Base-by-base conservation (phyloP, 768 basidiomycete genomes). In the Tylopilus sp. region DNA sequence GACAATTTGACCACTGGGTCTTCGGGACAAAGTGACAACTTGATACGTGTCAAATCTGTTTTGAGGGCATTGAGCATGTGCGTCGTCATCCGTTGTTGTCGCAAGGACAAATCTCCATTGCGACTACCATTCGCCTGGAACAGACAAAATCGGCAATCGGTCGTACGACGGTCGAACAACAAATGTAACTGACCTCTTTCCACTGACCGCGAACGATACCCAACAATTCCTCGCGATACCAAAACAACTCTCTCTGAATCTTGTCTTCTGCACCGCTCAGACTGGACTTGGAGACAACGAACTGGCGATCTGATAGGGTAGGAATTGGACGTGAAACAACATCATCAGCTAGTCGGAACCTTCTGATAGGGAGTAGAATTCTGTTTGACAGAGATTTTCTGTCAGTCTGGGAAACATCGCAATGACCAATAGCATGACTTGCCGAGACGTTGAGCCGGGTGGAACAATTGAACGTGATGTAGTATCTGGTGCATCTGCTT, bases 201-300 rank as follows among this genome's bases (percentile, higher is more conserved):
- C 97, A 99, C 17, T 73, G 75, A 10, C 86, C 86, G 12, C 71
- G 73, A 13, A 98, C 65, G 44, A 72, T 69, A 41, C 80, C 80
- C 60, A 98, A 79, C 10, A 99, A 71, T 56, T 86, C 83, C 67
- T 99, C 95, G 31, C 95, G 78, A 66, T 97, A 95, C 97, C 97
- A 99, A 73, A 98, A 99, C 15, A 95, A 65, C 63, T 93, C 89
- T 35, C 83, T 77, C 64, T 92, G 86, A 10, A 75, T 63, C 39
- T 73, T 75, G 53, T 86, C 79, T 57, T 91, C 85, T 40, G 69
- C 71, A 11, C 69, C 64, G 1, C 85, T 79, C 51, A 89, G 70
- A 44, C 73, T 79, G 5, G 85, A 81, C 58, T 89, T 88, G 22
- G 85, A 78, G 0, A 97, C 86, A 17, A 98, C 83, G 66, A 95